Evolutionary conservation across 1,139 yeast genomes (phyloP), one percentile per base, ranked within the genome.

Genomic region (Suhomyces bolitotheri): DNA sequence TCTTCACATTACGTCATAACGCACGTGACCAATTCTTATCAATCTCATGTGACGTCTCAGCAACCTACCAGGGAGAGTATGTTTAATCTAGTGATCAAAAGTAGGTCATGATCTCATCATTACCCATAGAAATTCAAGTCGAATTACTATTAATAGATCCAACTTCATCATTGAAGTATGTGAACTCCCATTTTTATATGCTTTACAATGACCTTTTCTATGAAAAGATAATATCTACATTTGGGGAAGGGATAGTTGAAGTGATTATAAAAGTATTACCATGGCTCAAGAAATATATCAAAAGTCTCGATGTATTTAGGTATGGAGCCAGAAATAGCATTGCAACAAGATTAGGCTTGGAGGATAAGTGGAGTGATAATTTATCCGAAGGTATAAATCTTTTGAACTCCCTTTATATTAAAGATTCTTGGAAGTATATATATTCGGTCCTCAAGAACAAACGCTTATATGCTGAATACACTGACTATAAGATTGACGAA

Each of bases 391-490:
- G 17, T 3, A 13, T 25, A 3, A 26, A 27, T n/a, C 19, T 33
- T 10, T 15, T 52, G 2, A 36, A 43, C 37, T 54, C 60, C 24
- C 49, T 51, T 25, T 70, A 49, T 42, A 45, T 77, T 23, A 60
- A 59, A 37, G 80, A 79, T 58, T 71, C 82, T 1, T 78, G 84
- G 83, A 66, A 62, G 43, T 63, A 78, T 29, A 62, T 78, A 1
- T 75, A 73, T 43, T 66, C 78, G 0, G 56, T 79, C 3, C 58
- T 76, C 37, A 66, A 64, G 44, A 78, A 76, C 49, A 68, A 75
- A 35, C 51, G 83, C 22, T 47, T 78, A 16, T 78, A 71, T 55
- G 78, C 81, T 10, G 78, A 76, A 41, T 66, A 69, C 41, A 50
- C 64, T 3, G 81, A 76, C 47, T 75, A 75, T 49, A 59, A 63